phyloP scores from a whole-genome alignment of 1,139 yeast species.

The Yamadazyma aaseri region DNA sequence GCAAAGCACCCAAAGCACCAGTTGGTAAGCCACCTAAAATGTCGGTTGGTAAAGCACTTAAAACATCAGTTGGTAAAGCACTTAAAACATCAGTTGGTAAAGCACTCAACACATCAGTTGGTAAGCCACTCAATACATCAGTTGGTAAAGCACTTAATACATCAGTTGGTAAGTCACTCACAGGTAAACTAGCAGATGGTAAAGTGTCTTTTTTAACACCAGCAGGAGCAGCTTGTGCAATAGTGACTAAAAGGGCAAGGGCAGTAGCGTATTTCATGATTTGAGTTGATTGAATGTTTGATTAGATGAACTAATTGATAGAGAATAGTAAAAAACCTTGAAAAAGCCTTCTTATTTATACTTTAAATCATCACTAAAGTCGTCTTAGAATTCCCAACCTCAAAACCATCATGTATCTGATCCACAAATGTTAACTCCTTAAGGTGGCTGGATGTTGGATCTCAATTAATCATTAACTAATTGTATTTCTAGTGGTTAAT shows the following conservation, averaged over 20 bases:
- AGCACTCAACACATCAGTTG: conserved; percentile 3
- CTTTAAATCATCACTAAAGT: too few relatives aligned
- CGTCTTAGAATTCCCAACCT: too few relatives aligned
- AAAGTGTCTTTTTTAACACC: conserved; percentile 4
- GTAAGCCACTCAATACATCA: conserved; percentile 6
- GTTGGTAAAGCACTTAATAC: conserved; percentile 7
- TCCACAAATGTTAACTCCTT: too few relatives aligned
- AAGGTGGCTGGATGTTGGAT: too few relatives aligned
- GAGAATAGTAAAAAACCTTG: neutral
- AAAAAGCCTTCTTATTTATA: neutral
- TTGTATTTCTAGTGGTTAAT: too few relatives aligned
- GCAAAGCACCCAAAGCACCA: conserved; percentile 6
- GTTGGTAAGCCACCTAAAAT: conserved; percentile 6
- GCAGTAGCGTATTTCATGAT: conserved; percentile 12
- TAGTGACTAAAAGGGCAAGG: conserved; percentile 8
- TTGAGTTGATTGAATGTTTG: conserved; percentile 2
- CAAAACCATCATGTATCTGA: too few relatives aligned
- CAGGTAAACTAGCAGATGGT: conserved; percentile 8
- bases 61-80: conserved; percentile 5
- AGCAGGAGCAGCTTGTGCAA: conserved; percentile 12
- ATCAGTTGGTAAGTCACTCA: conserved; percentile 8
- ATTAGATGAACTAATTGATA: neutral
- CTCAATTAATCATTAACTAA: too few relatives aligned
- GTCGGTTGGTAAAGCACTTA: conserved; percentile 9
- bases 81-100: conserved; percentile 8